Base-by-base conservation (phyloP, 768 basidiomycete genomes). In the Boletus tomentosulus region DNA sequence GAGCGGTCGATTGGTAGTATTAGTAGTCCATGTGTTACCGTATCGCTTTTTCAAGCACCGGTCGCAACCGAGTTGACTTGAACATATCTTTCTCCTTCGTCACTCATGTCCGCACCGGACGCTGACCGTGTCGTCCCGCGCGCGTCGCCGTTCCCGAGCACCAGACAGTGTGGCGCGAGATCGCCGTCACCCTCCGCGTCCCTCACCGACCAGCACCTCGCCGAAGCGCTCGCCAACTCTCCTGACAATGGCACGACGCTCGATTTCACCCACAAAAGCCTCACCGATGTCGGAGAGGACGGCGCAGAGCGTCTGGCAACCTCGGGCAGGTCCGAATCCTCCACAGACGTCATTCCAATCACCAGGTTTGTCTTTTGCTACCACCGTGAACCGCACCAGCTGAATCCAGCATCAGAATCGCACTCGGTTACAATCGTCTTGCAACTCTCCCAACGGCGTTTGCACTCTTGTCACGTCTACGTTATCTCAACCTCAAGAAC, bases 401-500 rank as follows among this genome's bases (percentile, higher is more conserved):
- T 60, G 27, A 62, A 47, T 39, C 31, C 39, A 19, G 41, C 30
- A 33, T 43, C 57, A 97, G 94, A 65, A 83, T 99, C 56, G 86
- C 97, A 9, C 75, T 99, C 27, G 86, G 87, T 15, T 81, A 89
- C 68, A 99, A 99, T 69, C 82, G 84, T 39, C 77, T 99, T 27
- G 76, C 84, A 43, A 84, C 82, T 2, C 77, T 96, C 43, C 92
- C 93, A 22, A 78, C 77, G 50, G 82, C 85, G 39, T 92, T 94
- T 62, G 79, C 81, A 5, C 76, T 85, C 33, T 70, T 95, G 48
- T 83, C 86, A 38, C 81, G 78, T 57, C 74, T 96, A 41, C 79
- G 91, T 59, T 96, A 96, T 69, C 76, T 96, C 30, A 94, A 93
- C 68, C 79, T 96, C 60, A 87, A 87, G 74, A 83, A 82, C 67